Base-by-base conservation (phyloP, 495 filamentous ascomycete species). In the Penicillium verhagenii region DNA sequence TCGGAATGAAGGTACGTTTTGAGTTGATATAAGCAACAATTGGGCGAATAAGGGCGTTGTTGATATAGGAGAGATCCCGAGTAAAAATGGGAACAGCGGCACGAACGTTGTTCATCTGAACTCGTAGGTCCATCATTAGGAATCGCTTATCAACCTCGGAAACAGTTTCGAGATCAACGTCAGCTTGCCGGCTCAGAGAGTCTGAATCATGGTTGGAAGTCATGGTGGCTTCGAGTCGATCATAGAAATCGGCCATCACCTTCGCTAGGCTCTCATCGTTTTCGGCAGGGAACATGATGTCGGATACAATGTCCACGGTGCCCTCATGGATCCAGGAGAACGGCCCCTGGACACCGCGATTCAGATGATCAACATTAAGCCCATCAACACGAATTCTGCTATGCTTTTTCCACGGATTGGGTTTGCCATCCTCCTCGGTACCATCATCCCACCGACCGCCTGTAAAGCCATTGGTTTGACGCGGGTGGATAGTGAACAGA, bases 1-100 rank as follows among this genome's bases (percentile, higher is more conserved):
- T 86, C 9, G 94, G 95, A 44, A 98, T 97, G 66, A 96, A 97
- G 0, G 91, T 92, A 62, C 84, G 86, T 66, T 88, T 84, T 26
- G 90, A 90, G 70, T 98, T 98, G 72, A 98, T 97, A 65, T 97
- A 98, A 1, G 94, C 95, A n/a, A 98, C 94, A 51, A 98, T 98
- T 14, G 94, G 94, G 23, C 94, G 84, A 37, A 97, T 87, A 6
- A 98, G 83, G 3, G 94, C 94, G 64, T 92, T 92, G 70, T 97
- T 97, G 56, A 96, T 89, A 71, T 97, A 97, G 28, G 90, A 94
- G 13, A 97, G 79, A 68, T 96, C 88, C 51, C 79, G 82, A 21
- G 88, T 94, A 71, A 97, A 97, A 50, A 98, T 82, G 0, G 94
- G 94, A 1, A 98, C 92, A 0, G 87, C 85, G 35, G 94, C 94